Percentiles rank a stretch among this genome's conserved stretches.
These are phyloP conservation scores for Pseudomonodictys pantanalensis DNA, from an alignment of 495 filamentous ascomycete species.

Conservation along the genomic window DNA sequence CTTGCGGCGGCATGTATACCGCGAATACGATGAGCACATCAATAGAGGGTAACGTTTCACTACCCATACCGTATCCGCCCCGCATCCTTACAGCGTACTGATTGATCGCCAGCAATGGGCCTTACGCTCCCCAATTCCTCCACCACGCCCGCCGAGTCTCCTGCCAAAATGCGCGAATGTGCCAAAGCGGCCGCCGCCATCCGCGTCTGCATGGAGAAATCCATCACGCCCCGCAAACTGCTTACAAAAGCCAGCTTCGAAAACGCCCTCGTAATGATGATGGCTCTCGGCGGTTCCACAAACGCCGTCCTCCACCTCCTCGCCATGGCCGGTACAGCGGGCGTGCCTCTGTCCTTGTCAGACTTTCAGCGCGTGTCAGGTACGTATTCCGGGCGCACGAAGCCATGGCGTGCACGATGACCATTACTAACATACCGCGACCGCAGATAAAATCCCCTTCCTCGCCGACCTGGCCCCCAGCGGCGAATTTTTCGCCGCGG, in stretches of 20 bases:
- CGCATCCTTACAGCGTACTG: background rate
- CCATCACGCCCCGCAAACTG: conserved; percentile 81
- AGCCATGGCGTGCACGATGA: no score
- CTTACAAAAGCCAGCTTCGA: conserved; percentile 84
- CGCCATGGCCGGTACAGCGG: conserved; percentile 90
- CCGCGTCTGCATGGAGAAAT: conserved; percentile 76
- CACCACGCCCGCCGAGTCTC: conserved; percentile 80
- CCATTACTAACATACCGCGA: no score
- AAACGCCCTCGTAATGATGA: conserved; percentile 89
- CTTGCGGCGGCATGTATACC: conserved; percentile 97
- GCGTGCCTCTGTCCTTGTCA: conserved; percentile 76
- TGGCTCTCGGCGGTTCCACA: conserved; percentile 86
- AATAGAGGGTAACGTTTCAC: conserved; percentile 59
- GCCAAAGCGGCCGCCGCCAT: conserved; percentile 83
- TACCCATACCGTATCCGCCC: background rate
- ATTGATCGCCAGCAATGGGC: conserved; percentile 64
- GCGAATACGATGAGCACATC: conserved; percentile 98
- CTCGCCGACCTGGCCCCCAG: conserved; percentile 89
- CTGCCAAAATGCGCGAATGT: conserved; percentile 90
- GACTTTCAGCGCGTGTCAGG: conserved; percentile 84
- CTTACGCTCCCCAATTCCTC: conserved; percentile 86
- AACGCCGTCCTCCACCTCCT: conserved; percentile 94
- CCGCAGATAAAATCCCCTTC: conserved; percentile 88
- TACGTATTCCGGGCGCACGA: no score
- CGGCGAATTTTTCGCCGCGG: conserved; percentile 88